Evolutionary conservation across 176 grass and related monocot species (phyloP), one percentile per base, ranked within the genome.

Genomic region (Phoenix roebelenii): DNA sequence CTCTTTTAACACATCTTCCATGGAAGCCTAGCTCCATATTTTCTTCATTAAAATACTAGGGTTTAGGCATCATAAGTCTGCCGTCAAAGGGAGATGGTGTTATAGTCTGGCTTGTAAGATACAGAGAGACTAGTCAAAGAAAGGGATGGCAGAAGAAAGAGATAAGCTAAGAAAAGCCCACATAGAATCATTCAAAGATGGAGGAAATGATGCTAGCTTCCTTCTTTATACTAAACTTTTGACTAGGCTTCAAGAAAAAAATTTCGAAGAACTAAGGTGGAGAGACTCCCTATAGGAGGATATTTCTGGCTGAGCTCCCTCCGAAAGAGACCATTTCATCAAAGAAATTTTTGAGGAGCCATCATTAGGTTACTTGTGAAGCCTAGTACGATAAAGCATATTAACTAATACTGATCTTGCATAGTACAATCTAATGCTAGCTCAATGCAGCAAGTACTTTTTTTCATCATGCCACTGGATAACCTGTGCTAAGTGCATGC

Each of bases 51-150:
- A 59, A 25, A 56, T 60, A 52, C 44, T 61, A 29, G 15, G 15
- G 15, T 16, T 62, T 25, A 30, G 51, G 25, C 44, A 28, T 55
- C 39, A 72, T 58, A 55, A 61, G 29, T 50, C 55, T 60, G 0
- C 23, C 22, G 58, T 61, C 69, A 72, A 72, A 62, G 68, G 35
- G 22, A 72, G 58, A 72, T 62, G 29, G 58, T 72, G 61, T 72
- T 22, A 72, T 72, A 59, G 7, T 26, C 44, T 61, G 48, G 58
- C 69, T 44, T 52, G 69, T 51, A 61, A 53, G 59, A 53, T 25
- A 15, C 69, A 3, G 15, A 18, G 59, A 60, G 69, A 72, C 55
- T 54, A 29, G 69, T 72, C 69, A 72, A 71, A 49, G 18, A 59
- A 60, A 71, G 65, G 7, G 26, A 26, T 9, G 55, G 54, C 54